These are phyloP conservation scores for Vinca major DNA, from an alignment of 305 asterid species.

Conservation along the genomic window DNA sequence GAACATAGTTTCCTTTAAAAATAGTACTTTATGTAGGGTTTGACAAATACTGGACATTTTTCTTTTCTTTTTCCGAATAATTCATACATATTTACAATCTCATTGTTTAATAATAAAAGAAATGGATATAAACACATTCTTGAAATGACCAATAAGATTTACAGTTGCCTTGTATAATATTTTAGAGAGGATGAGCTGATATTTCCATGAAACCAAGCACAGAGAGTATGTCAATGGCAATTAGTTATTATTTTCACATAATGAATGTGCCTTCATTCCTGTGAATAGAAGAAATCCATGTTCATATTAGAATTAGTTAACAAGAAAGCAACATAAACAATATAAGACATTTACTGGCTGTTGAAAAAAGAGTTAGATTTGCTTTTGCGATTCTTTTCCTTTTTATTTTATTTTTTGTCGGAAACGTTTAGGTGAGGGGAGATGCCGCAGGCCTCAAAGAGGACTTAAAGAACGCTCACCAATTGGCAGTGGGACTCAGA, in stretches of 20 bases:
- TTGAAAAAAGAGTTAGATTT: too few species aligned
- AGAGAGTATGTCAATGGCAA: neutral
- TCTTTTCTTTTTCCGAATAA: too few species aligned
- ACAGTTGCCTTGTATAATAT: neutral
- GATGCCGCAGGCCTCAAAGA: too few species aligned
- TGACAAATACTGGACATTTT: too few species aligned
- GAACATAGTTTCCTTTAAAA: too few species aligned
- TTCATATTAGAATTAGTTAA: neutral
- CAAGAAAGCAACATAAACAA: neutral
- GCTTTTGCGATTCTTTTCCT: too few species aligned
- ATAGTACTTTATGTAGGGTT: too few species aligned
- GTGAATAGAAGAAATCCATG: conserved; percentile 7
- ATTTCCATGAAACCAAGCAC: neutral
- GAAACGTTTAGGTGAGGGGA: too few species aligned
- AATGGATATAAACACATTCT: neutral
- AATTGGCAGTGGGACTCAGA: too few species aligned
- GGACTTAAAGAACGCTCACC: too few species aligned
- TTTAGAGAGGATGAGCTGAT: neutral
- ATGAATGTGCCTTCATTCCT: conserved; percentile 7
- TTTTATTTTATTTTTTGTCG: too few species aligned
- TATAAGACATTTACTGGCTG: neutral
- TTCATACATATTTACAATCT: neutral
- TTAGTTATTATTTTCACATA: neutral
- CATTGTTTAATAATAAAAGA: neutral
- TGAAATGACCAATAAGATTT: neutral